phyloP scores from a whole-genome alignment of 2,329 filamentous ascomycete genomes.

The Neopestalotiopsis sp. region DNA sequence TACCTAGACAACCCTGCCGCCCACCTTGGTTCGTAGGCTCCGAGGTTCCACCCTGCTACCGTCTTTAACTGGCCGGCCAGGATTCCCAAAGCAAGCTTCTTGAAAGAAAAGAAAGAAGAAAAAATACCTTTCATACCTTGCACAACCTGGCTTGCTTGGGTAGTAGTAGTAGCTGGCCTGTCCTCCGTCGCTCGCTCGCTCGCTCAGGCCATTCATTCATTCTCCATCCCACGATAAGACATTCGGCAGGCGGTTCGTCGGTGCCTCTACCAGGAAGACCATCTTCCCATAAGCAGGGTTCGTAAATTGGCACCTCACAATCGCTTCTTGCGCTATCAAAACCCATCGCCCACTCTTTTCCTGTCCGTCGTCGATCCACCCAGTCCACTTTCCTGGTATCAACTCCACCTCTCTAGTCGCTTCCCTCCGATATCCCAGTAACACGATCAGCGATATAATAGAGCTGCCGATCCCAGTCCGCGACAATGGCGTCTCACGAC shows the following conservation, averaged over 20 bases:
- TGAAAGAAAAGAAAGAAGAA: neutral
- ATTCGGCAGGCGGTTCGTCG: constrained; percentile 12
- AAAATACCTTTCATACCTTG: neutral
- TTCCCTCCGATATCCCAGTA: constrained; percentile 29
- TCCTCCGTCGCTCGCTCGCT: neutral
- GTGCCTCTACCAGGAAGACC: constrained; percentile 8
- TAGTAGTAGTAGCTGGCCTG: neutral
- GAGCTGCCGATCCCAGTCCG: constrained; percentile 24
- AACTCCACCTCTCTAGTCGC: constrained; percentile 30
- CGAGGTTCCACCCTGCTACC: neutral
- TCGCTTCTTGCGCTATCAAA: constrained; percentile 20
- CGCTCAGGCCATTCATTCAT: constrained; percentile 10
- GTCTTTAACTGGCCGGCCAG: constrained; percentile 7
- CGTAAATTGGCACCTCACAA: constrained; percentile 8
- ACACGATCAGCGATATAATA: constrained; percentile 30
- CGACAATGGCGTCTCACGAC: constrained; percentile 38
- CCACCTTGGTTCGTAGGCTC: constrained; percentile 1
- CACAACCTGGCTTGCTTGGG: neutral
- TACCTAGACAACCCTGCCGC: neutral
- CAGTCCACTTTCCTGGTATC: constrained; percentile 23
- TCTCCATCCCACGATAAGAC: constrained; percentile 15
- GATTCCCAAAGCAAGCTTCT: constrained; percentile 5
- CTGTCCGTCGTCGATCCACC: constrained; percentile 21
- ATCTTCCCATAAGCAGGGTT: constrained; percentile 7
- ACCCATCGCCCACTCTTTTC: constrained; percentile 25